Base-by-base conservation (phyloP, 2,329 filamentous ascomycete genomes). In the Sphaerulina vaccinii region DNA sequence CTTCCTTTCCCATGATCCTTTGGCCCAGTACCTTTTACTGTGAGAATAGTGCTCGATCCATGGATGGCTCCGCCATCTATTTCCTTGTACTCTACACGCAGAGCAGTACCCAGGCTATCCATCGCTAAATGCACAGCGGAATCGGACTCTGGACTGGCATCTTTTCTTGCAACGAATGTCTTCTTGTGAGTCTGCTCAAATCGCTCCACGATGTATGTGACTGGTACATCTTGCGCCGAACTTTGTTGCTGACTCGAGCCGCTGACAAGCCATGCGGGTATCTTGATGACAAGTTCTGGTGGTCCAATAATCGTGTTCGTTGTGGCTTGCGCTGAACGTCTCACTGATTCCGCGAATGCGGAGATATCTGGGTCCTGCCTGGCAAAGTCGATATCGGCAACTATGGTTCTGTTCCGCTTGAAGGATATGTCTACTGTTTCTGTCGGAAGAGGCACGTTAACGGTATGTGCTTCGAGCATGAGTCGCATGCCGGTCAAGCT, bases 191-290 rank as follows among this genome's bases (percentile, higher is more conserved):
- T 52, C 29, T 64, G 61, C 57, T 66, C 64, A 29, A 67, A 62
- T 8, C 62, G 54, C 19, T 65, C 63, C 24, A 66, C 57, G 6
- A 64, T 19, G 43, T 68, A 67, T 13, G 47, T 45, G 13, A 62
- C 46, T 2, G 55, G 19, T 5, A 53, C 22, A 22, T 56, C 56
- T 44, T 51, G 19, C 9, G 40, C 16, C 16, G 24, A 18, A 18
- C 21, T 13, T 5, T n/a, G 15, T 11, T 3, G 35, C 35, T 38
- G 10, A 16, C 16, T 16, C 15, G 16, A 27, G 13, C 27, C 35
- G 4, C 49, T 15, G 15, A 54, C 33, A 8, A 62, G 39, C 55
- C 51, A 61, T 10, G 15, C 15, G 4, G 62, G 62, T 5, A 65
- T 18, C n/a, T 18, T 32, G 21, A 66, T 38, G 3, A 27, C 53